Conservation (phyloP, 2,329 filamentous ascomycete genomes). For the Aspergillus brasiliensis region DNA sequence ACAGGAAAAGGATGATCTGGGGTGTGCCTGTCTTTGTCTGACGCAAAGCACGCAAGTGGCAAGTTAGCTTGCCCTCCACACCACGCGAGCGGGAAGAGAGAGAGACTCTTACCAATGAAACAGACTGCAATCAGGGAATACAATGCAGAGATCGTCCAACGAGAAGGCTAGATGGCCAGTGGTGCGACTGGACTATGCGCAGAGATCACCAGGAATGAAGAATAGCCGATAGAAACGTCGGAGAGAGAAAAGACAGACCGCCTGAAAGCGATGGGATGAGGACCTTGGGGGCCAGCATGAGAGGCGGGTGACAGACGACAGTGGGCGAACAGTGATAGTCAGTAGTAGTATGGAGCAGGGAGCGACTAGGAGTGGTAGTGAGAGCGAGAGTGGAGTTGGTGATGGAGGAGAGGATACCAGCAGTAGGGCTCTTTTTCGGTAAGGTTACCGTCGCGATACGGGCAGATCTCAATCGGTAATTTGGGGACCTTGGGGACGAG, state of each 20-base stretch:
- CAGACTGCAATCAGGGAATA: conserved; percentile 3
- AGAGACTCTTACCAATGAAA: conserved; percentile 3
- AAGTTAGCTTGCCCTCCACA: conserved; percentile 3
- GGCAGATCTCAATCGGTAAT: conserved; percentile 4
- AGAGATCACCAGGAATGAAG: conserved; percentile 11
- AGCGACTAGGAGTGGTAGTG: background rate
- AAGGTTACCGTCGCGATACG: conserved; percentile 3
- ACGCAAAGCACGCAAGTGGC: background rate
- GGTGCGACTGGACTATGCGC: conserved; percentile 13
- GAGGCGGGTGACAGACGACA: background rate
- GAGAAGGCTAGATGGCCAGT: conserved; percentile 4
- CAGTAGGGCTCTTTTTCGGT: conserved; percentile 9
- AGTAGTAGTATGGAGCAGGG: background rate
- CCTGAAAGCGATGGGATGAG: conserved; percentile 17
- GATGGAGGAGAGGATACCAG: conserved; percentile 8
- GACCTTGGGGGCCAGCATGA: conserved; percentile 25
- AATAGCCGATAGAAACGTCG: conserved; percentile 8
- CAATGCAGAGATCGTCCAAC: conserved; percentile 13
- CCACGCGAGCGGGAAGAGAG: conserved; percentile 7
- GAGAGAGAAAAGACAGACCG: conserved; percentile 15
- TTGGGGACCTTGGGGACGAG: conserved; percentile 26
- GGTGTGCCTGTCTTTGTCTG: background rate
- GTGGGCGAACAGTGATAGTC: background rate
- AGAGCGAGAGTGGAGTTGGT: background rate
- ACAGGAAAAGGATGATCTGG: background rate